Evolutionary conservation across 768 basidiomycete genomes (phyloP), one percentile per base, ranked within the genome.

Genomic region (Termitomyces sp.): DNA sequence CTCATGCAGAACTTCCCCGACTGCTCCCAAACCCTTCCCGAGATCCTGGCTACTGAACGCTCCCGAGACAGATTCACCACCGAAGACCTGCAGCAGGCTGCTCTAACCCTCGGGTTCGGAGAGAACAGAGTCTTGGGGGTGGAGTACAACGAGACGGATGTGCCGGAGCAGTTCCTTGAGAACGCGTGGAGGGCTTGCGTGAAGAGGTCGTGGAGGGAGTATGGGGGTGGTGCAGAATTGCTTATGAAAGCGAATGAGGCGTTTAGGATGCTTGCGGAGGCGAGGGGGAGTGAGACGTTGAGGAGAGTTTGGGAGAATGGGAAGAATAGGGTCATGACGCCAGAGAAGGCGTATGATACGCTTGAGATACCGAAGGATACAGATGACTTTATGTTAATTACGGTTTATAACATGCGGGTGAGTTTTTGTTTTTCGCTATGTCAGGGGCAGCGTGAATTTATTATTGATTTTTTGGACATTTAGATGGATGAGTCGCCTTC

Each of bases 341-440:
- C 87, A 7, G 83, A 84, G 55, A 80, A 81, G 64, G 93, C 93
- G 42, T 93, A 90, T 70, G 76, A 81, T 57, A 84, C 86, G 20
- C 76, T 95, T 43, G 91, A 89, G 65, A 79, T 89, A 31, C 85
- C 88, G 12, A 74, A 76, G 59, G 88, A 87, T 29, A 81, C 86
- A 12, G 90, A 91, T 48, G 93, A 95, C 51, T 74, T 78, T 17
- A 89, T 92, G 83, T 69, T 95, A 42, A 79, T 91, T 63, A 88
- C 86, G 6, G 81, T 93, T 10, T 93, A 81, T 69, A 70, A 76
- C 49, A 81, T 95, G 81, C 76, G 92, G 76, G 92, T 92, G 67
- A 68, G 78, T 59, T 12, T 74, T 60, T 17, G 49, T 48, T 57
- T 57, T 37, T 20, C 4, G 11, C 11, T 42, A 42, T 6, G 15